Evolutionary conservation across 2,329 filamentous ascomycete genomes (phyloP).

Genomic region (Beauveria medogensis): DNA sequence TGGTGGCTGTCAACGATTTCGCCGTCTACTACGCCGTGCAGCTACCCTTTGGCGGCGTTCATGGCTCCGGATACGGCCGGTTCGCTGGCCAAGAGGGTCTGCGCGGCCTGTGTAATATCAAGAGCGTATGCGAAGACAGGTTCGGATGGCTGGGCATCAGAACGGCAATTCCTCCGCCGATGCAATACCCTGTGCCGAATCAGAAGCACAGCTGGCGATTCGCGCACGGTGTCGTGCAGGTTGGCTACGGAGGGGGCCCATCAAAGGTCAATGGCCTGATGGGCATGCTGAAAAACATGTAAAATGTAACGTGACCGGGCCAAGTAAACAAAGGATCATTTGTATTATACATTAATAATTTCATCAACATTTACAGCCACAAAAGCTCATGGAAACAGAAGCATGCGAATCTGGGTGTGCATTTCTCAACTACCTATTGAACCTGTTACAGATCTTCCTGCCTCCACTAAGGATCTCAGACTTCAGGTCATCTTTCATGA

Average conservation of each 20-base stretch:
- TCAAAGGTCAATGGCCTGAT: slow-evolving; percentile 33
- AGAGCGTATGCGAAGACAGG: slow-evolving; percentile 76
- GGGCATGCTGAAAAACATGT: slow-evolving; percentile 37
- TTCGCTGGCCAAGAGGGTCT: slow-evolving; percentile 90
- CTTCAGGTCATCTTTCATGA: background rate
- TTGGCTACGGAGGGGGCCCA: slow-evolving; percentile 44
- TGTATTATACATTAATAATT: slow-evolving; percentile 1
- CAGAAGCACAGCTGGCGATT: slow-evolving; percentile 59
- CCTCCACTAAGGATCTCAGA: background rate
- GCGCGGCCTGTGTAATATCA: slow-evolving; percentile 75
- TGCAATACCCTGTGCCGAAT: slow-evolving; percentile 72
- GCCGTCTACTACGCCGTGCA: slow-evolving; percentile 89
- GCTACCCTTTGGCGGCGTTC: slow-evolving; percentile 87
- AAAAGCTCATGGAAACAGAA: too few relatives aligned
- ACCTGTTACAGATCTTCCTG: background rate
- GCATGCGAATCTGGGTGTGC: background rate
- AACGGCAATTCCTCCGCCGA: slow-evolving; percentile 71
- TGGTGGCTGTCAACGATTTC: slow-evolving; percentile 95
- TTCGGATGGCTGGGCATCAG: slow-evolving; percentile 51
- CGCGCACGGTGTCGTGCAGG: slow-evolving; percentile 49
- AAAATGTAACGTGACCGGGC: slow-evolving; percentile 1
- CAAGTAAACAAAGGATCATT: background rate
- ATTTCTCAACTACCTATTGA: background rate
- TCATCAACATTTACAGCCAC: background rate
- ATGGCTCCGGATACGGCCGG: slow-evolving; percentile 81